phyloP scores from a whole-genome alignment of 73 alveolate genomes.

The Tetrahymena thermophila region DNA sequence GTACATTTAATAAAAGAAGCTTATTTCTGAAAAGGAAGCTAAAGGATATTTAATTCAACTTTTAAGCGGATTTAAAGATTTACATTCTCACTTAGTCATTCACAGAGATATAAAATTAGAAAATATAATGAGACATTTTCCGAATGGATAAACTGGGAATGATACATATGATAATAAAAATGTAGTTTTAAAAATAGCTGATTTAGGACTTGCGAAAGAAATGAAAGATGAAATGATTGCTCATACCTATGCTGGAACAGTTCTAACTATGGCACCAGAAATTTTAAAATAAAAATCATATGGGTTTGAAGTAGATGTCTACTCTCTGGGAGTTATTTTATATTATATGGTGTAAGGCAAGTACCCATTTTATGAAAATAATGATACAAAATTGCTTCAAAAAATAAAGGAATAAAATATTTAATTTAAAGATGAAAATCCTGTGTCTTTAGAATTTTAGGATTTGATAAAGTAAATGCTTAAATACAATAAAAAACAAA shows the following conservation, averaged over 20 bases:
- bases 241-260: not conserved
- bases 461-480: not conserved
- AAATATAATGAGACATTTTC: not conserved
- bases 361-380: not conserved
- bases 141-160: not conserved
- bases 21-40: not conserved
- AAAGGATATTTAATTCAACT: not conserved
- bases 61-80: not conserved
- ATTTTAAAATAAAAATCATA: not conserved
- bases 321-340: not conserved
- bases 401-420: not conserved
- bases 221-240: not conserved
- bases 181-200: not conserved
- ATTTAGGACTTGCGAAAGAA: not conserved
- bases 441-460: not conserved
- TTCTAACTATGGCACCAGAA: not conserved
- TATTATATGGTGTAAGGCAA: not conserved
- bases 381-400: not conserved
- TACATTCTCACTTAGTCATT: not conserved
- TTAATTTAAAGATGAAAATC: not conserved
- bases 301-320: constrained; percentile 6
- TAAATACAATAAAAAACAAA: not conserved
- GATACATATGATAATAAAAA: not conserved
- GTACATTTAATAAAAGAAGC: not conserved
- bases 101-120: not conserved